These are phyloP conservation scores for Houttuynia cordata DNA, from an alignment of 164 flowering plant species.

Conservation along the genomic window DNA sequence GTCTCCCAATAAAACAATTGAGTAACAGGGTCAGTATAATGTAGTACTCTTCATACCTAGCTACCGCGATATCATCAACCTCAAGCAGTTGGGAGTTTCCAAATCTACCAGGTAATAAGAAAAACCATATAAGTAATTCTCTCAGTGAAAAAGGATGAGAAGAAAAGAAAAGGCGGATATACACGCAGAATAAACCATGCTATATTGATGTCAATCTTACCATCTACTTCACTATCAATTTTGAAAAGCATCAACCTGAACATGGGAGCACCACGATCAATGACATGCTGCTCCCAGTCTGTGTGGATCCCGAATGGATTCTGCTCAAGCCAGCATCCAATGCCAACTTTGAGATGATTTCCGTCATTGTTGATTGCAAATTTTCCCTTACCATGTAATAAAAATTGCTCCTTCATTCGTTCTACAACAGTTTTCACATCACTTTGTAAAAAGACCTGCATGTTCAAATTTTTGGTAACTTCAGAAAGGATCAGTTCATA, in stretches of 20 bases:
- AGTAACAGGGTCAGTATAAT: too few species aligned
- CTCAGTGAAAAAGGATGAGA: neutral
- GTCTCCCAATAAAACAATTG: too few species aligned
- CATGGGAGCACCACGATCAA: slow-evolving; percentile 77
- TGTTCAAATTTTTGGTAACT: neutral
- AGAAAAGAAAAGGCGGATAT: neutral
- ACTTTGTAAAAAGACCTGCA: slow-evolving; percentile 77
- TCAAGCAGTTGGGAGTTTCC: neutral
- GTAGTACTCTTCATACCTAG: neutral
- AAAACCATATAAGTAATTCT: too few species aligned
- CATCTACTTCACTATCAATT: neutral
- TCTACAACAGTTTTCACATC: slow-evolving; percentile 65
- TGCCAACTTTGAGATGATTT: slow-evolving; percentile 5
- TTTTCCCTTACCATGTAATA: slow-evolving; percentile 51
- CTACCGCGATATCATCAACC: neutral
- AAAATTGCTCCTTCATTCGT: slow-evolving; percentile 62
- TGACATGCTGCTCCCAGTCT: slow-evolving; percentile 86
- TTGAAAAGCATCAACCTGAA: slow-evolving; percentile 17
- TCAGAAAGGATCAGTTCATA: neutral
- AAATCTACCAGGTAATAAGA: neutral
- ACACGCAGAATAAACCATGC: neutral
- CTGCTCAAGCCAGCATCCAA: slow-evolving; percentile 49
- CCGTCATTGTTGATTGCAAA: slow-evolving; percentile 18
- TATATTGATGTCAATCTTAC: neutral
- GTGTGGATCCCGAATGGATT: slow-evolving; percentile 75